Evolutionary conservation across 768 basidiomycete genomes (phyloP).

Genomic region (Trametes gibbosa): DNA sequence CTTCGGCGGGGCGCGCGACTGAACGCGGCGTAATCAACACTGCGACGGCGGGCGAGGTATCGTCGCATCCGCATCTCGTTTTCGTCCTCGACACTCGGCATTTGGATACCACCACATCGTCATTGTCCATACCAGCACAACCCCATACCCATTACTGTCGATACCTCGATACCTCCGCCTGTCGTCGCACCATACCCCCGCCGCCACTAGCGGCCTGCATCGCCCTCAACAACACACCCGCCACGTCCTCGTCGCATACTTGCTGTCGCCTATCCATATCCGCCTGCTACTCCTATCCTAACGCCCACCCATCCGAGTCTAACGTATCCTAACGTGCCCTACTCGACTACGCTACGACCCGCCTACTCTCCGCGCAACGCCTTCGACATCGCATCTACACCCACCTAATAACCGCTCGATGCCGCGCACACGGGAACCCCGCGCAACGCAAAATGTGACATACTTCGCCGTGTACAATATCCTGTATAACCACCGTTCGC

Average conservation of each 20-base stretch:
- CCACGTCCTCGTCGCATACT: conserved; percentile 13
- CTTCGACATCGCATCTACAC: background rate
- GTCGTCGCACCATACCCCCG: conserved; percentile 14
- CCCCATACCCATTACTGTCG: conserved; percentile 3
- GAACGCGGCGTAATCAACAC: background rate
- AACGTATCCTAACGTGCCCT: conserved; percentile 7
- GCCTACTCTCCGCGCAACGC: conserved; percentile 4
- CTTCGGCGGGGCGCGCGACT: conserved; percentile 50
- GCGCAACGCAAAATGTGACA: conserved; percentile 15
- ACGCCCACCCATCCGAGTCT: background rate
- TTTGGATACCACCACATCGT: conserved; percentile 7
- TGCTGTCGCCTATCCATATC: background rate
- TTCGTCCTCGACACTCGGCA: conserved; percentile 1
- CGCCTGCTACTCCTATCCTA: conserved; percentile 10
- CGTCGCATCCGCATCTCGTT: conserved; percentile 6
- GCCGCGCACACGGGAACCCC: conserved; percentile 7
- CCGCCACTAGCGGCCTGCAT: background rate
- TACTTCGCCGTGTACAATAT: conserved; percentile 13
- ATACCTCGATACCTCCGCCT: conserved; percentile 20
- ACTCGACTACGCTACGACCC: conserved; percentile 19
- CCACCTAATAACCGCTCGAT: background rate
- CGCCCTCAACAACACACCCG: background rate
- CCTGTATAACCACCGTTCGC: conserved; percentile 8
- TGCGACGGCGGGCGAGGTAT: conserved; percentile 15
- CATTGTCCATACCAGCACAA: conserved; percentile 12